Evolutionary conservation across 345 rosid genomes (phyloP).

Genomic region (Eucalyptus urophylla): DNA sequence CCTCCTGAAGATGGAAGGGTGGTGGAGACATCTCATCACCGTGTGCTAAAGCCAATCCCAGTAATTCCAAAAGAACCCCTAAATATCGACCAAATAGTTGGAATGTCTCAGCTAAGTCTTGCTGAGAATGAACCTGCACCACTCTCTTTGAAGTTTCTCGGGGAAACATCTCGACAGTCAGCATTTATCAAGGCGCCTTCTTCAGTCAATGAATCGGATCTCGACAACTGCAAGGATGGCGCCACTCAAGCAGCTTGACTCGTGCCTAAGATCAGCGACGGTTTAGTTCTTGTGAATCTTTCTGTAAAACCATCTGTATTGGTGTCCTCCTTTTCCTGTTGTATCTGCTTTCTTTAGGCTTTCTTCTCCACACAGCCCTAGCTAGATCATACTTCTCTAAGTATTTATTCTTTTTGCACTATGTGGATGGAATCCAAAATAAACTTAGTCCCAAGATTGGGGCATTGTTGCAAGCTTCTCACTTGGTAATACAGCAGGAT

Average conservation of each 20-base stretch:
- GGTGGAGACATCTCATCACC: constrained; percentile 28
- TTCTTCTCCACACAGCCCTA: not conserved
- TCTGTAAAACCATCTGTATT: not conserved
- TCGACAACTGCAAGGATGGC: constrained; percentile 21
- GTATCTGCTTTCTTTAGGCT: not conserved
- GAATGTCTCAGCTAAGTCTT: constrained; percentile 71
- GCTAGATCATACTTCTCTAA: not conserved
- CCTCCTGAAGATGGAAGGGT: constrained; percentile 13
- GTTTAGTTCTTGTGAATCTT: not conserved
- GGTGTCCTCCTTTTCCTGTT: not conserved
- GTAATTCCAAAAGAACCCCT: constrained; percentile 53
- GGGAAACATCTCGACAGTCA: constrained; percentile 69
- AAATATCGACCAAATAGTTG: constrained; percentile 58
- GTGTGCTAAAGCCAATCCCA: constrained; percentile 63
- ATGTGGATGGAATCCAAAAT: not conserved
- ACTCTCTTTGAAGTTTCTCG: constrained; percentile 41
- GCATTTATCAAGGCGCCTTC: constrained; percentile 65
- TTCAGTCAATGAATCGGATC: constrained; percentile 25
- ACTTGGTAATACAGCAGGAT: not conserved
- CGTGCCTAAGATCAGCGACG: not conserved
- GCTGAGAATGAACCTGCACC: constrained; percentile 45
- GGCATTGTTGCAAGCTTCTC: not conserved
- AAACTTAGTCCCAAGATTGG: not conserved
- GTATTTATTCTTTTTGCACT: not conserved
- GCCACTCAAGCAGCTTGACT: constrained; percentile 50